Evolutionary conservation across 2,329 filamentous ascomycete species (phyloP), one percentile per base, ranked within the genome.

Genomic region (Waltergamsia citrina): DNA sequence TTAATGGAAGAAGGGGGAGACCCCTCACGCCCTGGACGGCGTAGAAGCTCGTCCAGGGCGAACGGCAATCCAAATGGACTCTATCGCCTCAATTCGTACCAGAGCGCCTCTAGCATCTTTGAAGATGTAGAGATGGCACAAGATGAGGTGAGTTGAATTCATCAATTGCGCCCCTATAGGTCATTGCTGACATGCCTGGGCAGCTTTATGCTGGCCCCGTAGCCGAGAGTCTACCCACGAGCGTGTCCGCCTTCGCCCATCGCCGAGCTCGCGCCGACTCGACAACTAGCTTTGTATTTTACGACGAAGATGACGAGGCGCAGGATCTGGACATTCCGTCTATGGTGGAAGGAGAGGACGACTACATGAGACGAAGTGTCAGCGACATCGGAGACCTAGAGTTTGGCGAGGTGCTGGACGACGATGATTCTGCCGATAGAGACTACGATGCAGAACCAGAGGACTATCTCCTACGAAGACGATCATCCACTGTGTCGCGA

Each of bases 71-170:
- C 25, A 20, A 36, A 41, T 17, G 35, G 52, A 33, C 52, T 84
- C 41, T 85, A 85, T 56, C 67, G 79, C 35, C 67, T 81, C 36
- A 68, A 69, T 43, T 82, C 79, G 33, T 85, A 85, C 49, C 67
- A 78, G 48, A 86, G 82, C 60, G 77, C 71, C 57, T 69, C 79
- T 23, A 94, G 85, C 59, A 80, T 95, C 46, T 81, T 94, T 47
- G 86, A 86, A 45, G 86, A 94, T 57, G 88, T 96, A n/a, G 90
- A 95, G 56, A 96, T 98, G 92, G 90, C 92, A 15, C 86, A 93
- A 33, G 85, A 94, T 54, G 90, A 96, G 74, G 85, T 92, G 48
- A 38, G 44, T 33, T 42, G 32, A 42, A 48, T 42, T 30, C 17
- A 9, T 18, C 8, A 30, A 30, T 17, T n/a, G 6, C n/a, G n/a